Percentiles rank a stretch among this genome's conserved stretches.
Evolutionary conservation across 2,329 filamentous ascomycete genomes (phyloP).

Genomic region (Colletotrichum tropicicola): DNA sequence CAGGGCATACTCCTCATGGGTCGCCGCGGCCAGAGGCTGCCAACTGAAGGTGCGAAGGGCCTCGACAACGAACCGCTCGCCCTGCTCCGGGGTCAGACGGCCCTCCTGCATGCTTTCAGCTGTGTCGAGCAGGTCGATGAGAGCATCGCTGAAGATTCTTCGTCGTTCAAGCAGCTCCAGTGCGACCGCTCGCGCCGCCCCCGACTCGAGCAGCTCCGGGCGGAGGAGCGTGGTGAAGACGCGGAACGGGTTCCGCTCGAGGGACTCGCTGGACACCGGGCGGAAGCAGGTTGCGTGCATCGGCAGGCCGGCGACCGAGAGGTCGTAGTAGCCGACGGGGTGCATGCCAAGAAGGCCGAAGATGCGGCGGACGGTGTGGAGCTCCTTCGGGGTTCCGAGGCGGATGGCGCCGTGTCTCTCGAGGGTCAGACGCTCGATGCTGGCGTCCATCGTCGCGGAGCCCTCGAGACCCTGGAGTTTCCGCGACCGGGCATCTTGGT

Average conservation of each 20-base stretch:
- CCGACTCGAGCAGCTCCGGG: constrained; percentile 48
- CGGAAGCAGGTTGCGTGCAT: constrained; percentile 63
- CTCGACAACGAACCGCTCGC: constrained; percentile 49
- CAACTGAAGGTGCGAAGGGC: constrained; percentile 58
- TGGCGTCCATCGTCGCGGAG: neutral
- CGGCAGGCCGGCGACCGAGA: constrained; percentile 54
- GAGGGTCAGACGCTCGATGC: constrained; percentile 16
- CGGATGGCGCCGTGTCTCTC: constrained; percentile 58
- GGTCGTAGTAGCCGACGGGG: constrained; percentile 62
- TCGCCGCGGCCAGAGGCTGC: constrained; percentile 50
- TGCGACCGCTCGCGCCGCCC: constrained; percentile 41
- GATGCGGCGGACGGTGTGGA: constrained; percentile 51
- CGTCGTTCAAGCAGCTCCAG: constrained; percentile 43
- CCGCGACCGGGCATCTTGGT: constrained; percentile 22
- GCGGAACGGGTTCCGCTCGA: constrained; percentile 54
- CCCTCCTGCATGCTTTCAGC: constrained; percentile 41
- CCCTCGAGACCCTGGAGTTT: neutral
- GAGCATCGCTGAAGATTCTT: constrained; percentile 50
- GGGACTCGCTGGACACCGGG: constrained; percentile 42
- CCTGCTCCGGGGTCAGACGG: constrained; percentile 40
- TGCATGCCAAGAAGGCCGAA: constrained; percentile 57
- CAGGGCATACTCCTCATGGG: constrained; percentile 48
- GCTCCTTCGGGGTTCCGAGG: constrained; percentile 53
- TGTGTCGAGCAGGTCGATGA: constrained; percentile 45
- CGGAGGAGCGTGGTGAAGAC: constrained; percentile 48